Percentiles rank a stretch among this genome's conserved stretches.
These are phyloP conservation scores for Neovahlkampfia damariscottae DNA, from an alignment of 78 protist genomes.

Conservation along the genomic window DNA sequence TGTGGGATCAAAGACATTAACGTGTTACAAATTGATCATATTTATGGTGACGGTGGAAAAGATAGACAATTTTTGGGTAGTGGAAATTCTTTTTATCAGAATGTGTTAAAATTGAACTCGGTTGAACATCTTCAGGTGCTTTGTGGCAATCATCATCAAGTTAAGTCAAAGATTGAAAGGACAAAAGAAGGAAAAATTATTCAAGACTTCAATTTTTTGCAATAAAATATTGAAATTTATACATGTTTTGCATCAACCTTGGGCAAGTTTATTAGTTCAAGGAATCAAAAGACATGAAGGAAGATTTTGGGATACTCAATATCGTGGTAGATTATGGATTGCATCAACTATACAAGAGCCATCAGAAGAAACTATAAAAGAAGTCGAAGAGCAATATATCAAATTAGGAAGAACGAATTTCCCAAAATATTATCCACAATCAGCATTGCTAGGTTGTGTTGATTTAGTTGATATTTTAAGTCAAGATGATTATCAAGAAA, in stretches of 20 bases:
- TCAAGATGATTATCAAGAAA: slow-evolving; percentile 12
- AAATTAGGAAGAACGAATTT: background rate
- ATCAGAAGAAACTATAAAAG: slow-evolving; percentile 4
- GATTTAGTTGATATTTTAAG: slow-evolving; percentile 27
- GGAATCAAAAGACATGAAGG: slow-evolving; percentile 59
- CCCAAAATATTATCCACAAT: slow-evolving; percentile 32
- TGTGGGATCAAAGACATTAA: no score
- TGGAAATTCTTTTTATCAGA: no score
- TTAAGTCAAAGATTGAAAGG: no score
- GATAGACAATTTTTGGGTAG: no score
- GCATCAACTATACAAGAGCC: slow-evolving; percentile 26
- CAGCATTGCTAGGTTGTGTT: slow-evolving; percentile 42
- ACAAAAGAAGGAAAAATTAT: no score
- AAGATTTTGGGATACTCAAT: slow-evolving; percentile 26
- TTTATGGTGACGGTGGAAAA: no score
- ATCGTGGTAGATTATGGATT: slow-evolving; percentile 54
- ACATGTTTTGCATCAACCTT: slow-evolving; percentile 64
- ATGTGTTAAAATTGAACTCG: no score
- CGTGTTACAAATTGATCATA: no score
- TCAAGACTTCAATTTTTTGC: no score
- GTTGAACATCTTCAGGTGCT: no score
- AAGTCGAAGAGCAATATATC: background rate
- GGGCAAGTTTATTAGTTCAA: slow-evolving; percentile 44
- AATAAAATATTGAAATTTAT: background rate
- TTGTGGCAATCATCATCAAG: no score